Percentiles rank a stretch among this genome's conserved stretches.
phyloP scores from a whole-genome alignment of 2,329 filamentous ascomycete species.

The Torrubiella hemipterigena region DNA sequence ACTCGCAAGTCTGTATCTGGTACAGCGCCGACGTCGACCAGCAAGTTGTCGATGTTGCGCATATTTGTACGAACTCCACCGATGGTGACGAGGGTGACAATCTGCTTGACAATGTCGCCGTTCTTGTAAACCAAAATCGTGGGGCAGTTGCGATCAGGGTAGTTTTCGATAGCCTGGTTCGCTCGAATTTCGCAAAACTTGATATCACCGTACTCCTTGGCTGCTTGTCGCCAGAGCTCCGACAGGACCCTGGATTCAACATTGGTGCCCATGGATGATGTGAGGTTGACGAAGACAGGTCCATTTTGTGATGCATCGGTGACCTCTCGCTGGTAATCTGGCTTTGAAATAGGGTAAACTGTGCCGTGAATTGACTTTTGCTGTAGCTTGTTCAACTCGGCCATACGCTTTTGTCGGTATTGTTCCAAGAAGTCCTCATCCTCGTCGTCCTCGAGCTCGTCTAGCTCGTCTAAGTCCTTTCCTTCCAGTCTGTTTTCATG shows the following conservation, averaged over 20 bases:
- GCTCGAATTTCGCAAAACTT: conserved; percentile 97
- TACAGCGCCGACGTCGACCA: conserved; percentile 74
- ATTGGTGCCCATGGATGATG: conserved; percentile 66
- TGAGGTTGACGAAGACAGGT: conserved; percentile 67
- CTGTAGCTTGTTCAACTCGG: conserved; percentile 64
- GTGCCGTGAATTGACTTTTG: conserved; percentile 73
- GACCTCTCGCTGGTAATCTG: conserved; percentile 82
- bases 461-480: conserved; percentile 87
- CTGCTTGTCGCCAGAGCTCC: conserved; percentile 77
- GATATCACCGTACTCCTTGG: conserved; percentile 77
- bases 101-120: conserved; percentile 80
- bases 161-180: conserved; percentile 89
- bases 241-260: conserved; percentile 73
- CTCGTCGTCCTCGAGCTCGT: conserved; percentile 88
- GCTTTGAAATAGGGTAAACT: conserved; percentile 89
- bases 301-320: conserved; percentile 74
- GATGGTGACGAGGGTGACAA: conserved; percentile 78
- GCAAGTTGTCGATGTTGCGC: conserved; percentile 65
- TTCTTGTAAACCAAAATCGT: conserved; percentile 89
- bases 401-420: conserved; percentile 79
- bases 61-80: conserved; percentile 60
- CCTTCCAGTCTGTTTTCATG: conserved; percentile 89
- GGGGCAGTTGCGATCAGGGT: conserved; percentile 88
- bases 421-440: conserved; percentile 83
- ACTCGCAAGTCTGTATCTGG: conserved; percentile 69